Conservation (phyloP, 768 basidiomycete species). For the Rhodotorula paludigena region DNA sequence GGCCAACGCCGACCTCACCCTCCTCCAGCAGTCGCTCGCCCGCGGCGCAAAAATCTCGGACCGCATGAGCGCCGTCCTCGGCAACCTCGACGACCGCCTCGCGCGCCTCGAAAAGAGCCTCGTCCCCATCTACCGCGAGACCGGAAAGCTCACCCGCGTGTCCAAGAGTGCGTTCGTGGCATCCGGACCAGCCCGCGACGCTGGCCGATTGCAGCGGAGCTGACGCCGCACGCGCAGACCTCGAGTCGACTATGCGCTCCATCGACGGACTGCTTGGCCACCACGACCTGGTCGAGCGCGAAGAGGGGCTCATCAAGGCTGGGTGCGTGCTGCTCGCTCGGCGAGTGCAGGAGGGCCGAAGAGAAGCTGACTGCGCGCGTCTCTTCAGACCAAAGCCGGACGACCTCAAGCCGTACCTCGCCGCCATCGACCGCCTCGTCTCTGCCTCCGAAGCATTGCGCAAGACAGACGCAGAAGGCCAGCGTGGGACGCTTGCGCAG, state of each 20-base stretch:
- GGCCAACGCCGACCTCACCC: constrained; percentile 38
- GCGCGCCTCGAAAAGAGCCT: constrained; percentile 40
- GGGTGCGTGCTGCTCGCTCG: background rate
- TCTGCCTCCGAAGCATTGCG: constrained; percentile 37
- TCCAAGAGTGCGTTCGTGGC: constrained; percentile 30
- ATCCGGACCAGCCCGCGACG: background rate
- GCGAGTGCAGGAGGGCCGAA: too few species aligned
- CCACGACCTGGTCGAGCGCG: constrained; percentile 41
- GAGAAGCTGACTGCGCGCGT: background rate
- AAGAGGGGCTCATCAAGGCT: constrained; percentile 35
- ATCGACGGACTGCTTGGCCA: constrained; percentile 42
- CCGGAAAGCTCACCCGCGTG: constrained; percentile 35
- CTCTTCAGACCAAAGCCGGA: constrained; percentile 26
- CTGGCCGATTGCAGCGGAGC: too few species aligned
- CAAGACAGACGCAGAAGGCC: constrained; percentile 37
- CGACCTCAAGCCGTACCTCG: constrained; percentile 40
- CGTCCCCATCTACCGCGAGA: constrained; percentile 42
- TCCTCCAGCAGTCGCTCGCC: constrained; percentile 39
- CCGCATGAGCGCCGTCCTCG: constrained; percentile 34
- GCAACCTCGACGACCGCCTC: constrained; percentile 41
- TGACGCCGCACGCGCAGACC: too few species aligned
- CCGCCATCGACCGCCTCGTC: constrained; percentile 38
- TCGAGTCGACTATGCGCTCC: constrained; percentile 38
- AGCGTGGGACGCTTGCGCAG: constrained; percentile 32
- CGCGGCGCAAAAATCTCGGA: constrained; percentile 35